A percentile compares a stretch with the other conserved stretches of the same genome.
Evolutionary conservation across 257 asterid species (phyloP).

Genomic region (Capsicum pubescens): DNA sequence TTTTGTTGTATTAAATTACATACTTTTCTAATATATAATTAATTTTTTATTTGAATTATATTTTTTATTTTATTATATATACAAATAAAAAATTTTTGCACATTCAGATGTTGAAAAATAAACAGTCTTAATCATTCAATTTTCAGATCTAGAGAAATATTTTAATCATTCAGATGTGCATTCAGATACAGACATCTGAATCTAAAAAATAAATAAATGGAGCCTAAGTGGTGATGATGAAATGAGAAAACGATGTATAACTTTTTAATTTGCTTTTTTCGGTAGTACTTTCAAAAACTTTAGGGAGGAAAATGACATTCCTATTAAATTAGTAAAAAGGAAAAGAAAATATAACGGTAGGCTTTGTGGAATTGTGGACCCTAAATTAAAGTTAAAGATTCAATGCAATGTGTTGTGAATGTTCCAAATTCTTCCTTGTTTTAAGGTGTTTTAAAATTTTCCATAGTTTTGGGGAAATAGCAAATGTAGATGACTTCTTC

Average conservation of each 20-base stretch:
- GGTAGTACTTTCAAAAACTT: neutral
- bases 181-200: too few species aligned
- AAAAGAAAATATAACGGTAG: neutral
- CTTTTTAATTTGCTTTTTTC: neutral
- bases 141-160: too few species aligned
- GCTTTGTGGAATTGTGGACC: neutral
- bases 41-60: too few species aligned
- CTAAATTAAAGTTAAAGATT: neutral
- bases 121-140: too few species aligned
- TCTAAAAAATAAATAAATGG: too few species aligned
- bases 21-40: too few species aligned
- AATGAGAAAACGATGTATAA: conserved; percentile 16
- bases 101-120: too few species aligned
- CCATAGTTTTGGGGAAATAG: neutral
- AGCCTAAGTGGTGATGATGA: neutral
- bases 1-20: too few species aligned
- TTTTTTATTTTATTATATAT: too few species aligned
- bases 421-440: neutral
- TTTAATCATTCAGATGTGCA: too few species aligned
- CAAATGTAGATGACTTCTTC: neutral
- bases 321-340: neutral
- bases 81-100: too few species aligned
- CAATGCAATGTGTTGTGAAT: neutral
- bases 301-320: neutral
- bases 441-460: neutral